Conservation (phyloP, 176 grass and related monocot species). For the Puccinellia tenuiflora region DNA sequence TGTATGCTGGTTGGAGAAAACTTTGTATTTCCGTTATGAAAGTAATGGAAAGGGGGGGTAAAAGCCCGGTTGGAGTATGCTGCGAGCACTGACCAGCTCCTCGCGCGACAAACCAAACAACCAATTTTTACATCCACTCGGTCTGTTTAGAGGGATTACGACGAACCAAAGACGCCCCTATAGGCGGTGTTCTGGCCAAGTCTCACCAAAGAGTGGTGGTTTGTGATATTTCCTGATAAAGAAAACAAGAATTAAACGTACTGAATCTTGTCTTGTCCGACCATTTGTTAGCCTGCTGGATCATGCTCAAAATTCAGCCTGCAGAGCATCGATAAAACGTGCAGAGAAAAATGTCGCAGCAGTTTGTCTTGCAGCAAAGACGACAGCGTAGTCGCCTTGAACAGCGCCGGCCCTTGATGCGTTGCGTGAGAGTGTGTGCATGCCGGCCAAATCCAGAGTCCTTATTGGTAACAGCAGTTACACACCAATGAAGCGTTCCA, state of each 20-base stretch:
- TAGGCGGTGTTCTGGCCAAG: too few species aligned
- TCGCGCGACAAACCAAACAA: too few species aligned
- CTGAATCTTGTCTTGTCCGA: not conserved
- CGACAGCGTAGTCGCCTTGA: constrained; percentile 7
- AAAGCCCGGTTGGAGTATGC: too few species aligned
- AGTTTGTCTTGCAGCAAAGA: not conserved
- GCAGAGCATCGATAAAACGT: not conserved
- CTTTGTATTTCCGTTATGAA: too few species aligned
- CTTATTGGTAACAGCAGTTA: not conserved
- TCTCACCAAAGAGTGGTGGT: too few species aligned
- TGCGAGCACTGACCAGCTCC: too few species aligned
- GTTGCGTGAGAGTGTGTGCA: constrained; percentile 19
- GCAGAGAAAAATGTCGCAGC: not conserved
- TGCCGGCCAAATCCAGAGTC: constrained; percentile 4
- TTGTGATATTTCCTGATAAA: not conserved
- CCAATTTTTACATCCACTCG: too few species aligned
- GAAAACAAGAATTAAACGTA: not conserved
- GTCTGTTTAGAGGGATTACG: too few species aligned
- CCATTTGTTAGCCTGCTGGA: not conserved
- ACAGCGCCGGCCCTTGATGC: constrained; percentile 19
- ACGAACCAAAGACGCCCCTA: too few species aligned
- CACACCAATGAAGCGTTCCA: constrained; percentile 38
- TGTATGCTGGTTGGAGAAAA: too few species aligned
- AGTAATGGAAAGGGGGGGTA: too few species aligned
- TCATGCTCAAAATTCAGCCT: not conserved